Evolutionary conservation across 1,284 basidiomycete species (phyloP).

Genomic region (Trametes sp.): DNA sequence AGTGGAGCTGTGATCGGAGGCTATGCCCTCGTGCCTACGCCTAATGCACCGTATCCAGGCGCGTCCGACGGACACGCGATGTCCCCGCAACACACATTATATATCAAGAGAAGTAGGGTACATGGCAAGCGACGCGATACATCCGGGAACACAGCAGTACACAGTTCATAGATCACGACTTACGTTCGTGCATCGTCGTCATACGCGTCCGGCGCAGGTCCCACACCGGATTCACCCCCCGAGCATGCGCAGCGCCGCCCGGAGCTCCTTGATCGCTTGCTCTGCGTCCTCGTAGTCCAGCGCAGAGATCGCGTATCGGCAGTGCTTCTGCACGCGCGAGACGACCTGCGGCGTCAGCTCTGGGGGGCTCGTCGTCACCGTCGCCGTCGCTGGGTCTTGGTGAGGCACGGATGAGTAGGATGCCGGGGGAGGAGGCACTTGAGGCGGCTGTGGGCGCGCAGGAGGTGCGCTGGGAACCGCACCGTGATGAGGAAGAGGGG

Average conservation of each 20-base stretch:
- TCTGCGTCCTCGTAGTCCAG: slow-evolving; percentile 92
- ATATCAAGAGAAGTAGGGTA: slow-evolving; percentile 18
- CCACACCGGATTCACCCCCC: slow-evolving; percentile 48
- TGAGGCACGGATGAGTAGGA: slow-evolving; percentile 7
- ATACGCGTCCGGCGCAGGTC: not conserved
- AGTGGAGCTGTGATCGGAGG: not conserved
- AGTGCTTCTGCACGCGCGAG: slow-evolving; percentile 86
- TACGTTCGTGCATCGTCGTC: not conserved
- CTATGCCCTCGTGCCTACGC: not conserved
- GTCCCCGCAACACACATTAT: not conserved
- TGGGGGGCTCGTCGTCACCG: slow-evolving; percentile 43
- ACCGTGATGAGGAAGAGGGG: slow-evolving; percentile 7
- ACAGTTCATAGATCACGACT: slow-evolving; percentile 7
- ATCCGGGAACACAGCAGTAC: slow-evolving; percentile 9
- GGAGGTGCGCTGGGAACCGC: not conserved
- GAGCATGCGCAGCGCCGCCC: slow-evolving; percentile 76
- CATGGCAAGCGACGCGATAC: not conserved
- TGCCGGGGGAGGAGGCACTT: slow-evolving; percentile 14
- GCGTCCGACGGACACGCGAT: no score
- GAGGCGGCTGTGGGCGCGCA: slow-evolving; percentile 14
- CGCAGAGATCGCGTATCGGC: slow-evolving; percentile 89
- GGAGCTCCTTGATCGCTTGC: slow-evolving; percentile 82
- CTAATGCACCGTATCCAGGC: not conserved
- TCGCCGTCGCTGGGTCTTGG: slow-evolving; percentile 35
- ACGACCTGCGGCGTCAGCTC: slow-evolving; percentile 72